Evolutionary conservation across 805 yeast species (phyloP).

Genomic region (Debaryomyces tyrocola): DNA sequence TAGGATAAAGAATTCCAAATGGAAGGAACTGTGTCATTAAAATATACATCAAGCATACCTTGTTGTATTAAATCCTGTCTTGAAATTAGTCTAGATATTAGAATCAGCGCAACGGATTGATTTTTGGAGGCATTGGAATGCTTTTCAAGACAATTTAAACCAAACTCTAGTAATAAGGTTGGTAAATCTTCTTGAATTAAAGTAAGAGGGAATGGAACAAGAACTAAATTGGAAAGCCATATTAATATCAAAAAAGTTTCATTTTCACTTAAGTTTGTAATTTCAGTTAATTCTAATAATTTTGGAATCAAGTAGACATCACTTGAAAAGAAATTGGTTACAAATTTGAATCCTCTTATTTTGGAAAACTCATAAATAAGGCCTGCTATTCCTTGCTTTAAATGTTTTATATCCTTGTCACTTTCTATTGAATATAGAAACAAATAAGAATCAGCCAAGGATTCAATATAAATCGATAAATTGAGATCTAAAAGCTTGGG

Average conservation of each 20-base stretch:
- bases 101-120: constrained; percentile 51
- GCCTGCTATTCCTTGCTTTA: constrained; percentile 19
- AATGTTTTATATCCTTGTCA: not conserved
- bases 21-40: constrained; percentile 9
- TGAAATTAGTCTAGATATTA: constrained; percentile 54
- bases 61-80: constrained; percentile 43
- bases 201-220: constrained; percentile 71
- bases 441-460: constrained; percentile 27
- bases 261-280: constrained; percentile 11
- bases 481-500: constrained; percentile 51
- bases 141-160: constrained; percentile 26
- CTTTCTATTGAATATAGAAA: not conserved
- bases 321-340: constrained; percentile 59
- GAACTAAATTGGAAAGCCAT: constrained; percentile 70
- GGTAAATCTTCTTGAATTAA: constrained; percentile 34
- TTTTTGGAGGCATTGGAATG: constrained; percentile 53
- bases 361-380: constrained; percentile 63
- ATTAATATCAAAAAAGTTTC: constrained; percentile 47
- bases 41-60: constrained; percentile 17
- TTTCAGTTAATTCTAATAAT: constrained; percentile 17
- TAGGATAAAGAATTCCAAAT: constrained; percentile 16
- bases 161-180: constrained; percentile 33
- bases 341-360: constrained; percentile 62
- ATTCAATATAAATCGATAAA: constrained; percentile 32
- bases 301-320: constrained; percentile 51